Evolutionary conservation across 2,329 filamentous ascomycete genomes (phyloP), one percentile per base, ranked within the genome.

Genomic region (Saccharata proteae): DNA sequence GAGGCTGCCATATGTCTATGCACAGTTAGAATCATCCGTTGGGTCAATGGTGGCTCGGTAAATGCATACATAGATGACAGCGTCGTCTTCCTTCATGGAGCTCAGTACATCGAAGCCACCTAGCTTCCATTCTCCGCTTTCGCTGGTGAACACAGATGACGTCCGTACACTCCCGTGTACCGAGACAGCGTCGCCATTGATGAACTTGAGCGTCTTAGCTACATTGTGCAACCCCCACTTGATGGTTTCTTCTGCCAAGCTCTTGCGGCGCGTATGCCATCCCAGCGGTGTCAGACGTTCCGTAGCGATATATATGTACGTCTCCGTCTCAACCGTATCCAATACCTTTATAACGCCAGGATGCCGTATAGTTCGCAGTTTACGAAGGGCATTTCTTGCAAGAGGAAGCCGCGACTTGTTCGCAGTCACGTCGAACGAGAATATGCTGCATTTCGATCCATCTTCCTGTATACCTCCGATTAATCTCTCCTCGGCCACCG

Each of bases 51-150:
- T 6, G 24, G 38, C 3, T 40, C 37, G 32, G 10, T 20, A 25
- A n/a, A 7, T 25, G 13, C 16, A 52, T 39, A 83, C 78, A 51
- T 92, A 94, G 48, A 98, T 86, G 28, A 93, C 67, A 7, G 86
- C 84, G 45, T 96, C 84, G 39, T 96, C 86, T 35, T 96, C 90
- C 48, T 94, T 96, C 60, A 96, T 77, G 21, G 80, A 94, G 58
- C 86, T 96, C 37, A 96, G 57, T 4, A 93, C 71, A 43, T 98
- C 90, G 44, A 98, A 93, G 1, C 90, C 90, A 13, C 80, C 86
- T 2, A 98, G 63, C 50, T 92, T 96, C 90, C 90, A 98, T 59
- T 98, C 90, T 36, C 90, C 90, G 49, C 90, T 94, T 51, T 96
- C 88, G 38, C 84, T 85, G 4, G 83, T 90, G 56, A 86, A 98